Base-by-base conservation (phyloP, 768 basidiomycete species). In the Suillus sp. region DNA sequence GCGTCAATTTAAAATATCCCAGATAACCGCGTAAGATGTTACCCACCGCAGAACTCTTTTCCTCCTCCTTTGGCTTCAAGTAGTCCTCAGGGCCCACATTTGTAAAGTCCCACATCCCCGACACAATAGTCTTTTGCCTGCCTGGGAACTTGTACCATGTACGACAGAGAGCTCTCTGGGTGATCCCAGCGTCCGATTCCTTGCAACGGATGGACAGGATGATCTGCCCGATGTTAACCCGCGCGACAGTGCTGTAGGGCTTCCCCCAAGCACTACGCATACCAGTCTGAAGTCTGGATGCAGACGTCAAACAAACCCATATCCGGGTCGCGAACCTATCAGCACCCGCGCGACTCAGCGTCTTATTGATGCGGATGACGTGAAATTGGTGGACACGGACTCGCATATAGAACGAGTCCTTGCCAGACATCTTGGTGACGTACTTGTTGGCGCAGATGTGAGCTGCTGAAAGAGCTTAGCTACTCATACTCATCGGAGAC, bases 261-360 rank as follows among this genome's bases (percentile, higher is more conserved):
- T 96, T 97, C 71, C 97, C 97, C 96, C 96, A 99, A 48, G 96
- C 96, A 69, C 96, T 96, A 80, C 96, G 93, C 97, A 99, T 99
- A 77, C 96, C 95, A 18, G 94, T 95, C 76, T 95, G 93, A 64
- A 96, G 86, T 73, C 93, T 92, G 69, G 1, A 59, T 32, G 10
- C 22, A 34, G 59, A 59, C 16, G 38, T 37, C 20, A 55, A 20
- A 37, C 16, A 40, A 27, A 14, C 27, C 45, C 32, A 55, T 18
- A 50, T 20, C n/a, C 27, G 48, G 16, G 11, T 34, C 8, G 75
- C 86, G 53, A 65, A 91, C 93, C 93, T 84, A 94, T 99, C 97
- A 72, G 97, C 96, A 70, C 97, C 96, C 71, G 97, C 97, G 77
- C 97, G 99, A 64, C 90, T 92, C 85, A 99, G 92, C 93, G 97